Evolutionary conservation across 208 protist species (phyloP).

Genomic region (Leishmania turanica): DNA sequence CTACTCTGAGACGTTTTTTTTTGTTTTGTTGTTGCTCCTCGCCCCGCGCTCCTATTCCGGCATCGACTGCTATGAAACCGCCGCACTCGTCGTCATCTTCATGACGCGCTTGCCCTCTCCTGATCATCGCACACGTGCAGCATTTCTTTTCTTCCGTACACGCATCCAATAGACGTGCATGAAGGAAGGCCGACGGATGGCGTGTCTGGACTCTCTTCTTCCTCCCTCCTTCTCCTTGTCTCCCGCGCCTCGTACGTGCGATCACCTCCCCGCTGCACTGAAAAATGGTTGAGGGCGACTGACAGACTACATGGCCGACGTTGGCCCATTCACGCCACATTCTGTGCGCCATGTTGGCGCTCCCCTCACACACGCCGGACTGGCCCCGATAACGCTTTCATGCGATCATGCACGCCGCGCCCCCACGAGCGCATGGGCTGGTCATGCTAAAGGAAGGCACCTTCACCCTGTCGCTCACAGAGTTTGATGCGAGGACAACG

Average conservation of each 20-base stretch:
- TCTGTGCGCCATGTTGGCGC: background rate
- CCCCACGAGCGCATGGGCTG: background rate
- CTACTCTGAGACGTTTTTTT: background rate
- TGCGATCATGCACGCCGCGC: background rate
- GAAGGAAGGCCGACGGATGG: too few species aligned
- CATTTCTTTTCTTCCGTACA: too few species aligned
- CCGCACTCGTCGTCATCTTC: too few species aligned
- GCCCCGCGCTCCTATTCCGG: too few species aligned
- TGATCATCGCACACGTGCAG: too few species aligned
- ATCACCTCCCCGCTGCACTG: background rate
- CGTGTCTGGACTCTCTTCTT: background rate
- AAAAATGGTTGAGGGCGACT: background rate
- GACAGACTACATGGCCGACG: background rate
- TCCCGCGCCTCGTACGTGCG: background rate
- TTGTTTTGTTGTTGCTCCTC: too few species aligned
- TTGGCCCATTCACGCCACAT: background rate
- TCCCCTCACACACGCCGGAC: background rate
- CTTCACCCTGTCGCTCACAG: background rate
- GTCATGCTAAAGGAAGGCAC: too few species aligned
- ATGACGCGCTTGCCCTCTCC: too few species aligned
- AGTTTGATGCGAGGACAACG: background rate
- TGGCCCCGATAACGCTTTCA: background rate
- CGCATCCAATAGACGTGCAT: too few species aligned
- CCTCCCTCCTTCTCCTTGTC: background rate
- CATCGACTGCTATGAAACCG: too few species aligned